Evolutionary conservation across 108 stramenopile genomes (phyloP).

Genomic region (Asterionellopsis glacialis): DNA sequence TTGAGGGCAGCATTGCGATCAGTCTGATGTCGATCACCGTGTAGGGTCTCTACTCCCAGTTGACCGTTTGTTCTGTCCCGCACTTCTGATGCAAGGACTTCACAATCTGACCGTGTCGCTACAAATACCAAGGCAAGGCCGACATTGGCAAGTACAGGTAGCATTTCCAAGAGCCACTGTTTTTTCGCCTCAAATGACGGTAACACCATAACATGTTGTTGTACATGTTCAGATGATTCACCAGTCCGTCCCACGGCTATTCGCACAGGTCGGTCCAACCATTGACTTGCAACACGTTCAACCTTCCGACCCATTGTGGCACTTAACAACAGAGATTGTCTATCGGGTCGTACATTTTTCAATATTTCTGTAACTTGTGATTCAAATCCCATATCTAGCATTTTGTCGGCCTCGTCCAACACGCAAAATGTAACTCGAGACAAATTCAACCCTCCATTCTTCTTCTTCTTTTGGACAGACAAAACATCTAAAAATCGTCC

Average conservation of each 20-base stretch:
- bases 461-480: constrained; percentile 19
- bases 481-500: constrained; percentile 95
- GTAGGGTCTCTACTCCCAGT: constrained; percentile 75
- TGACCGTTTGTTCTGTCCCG: background rate
- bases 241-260: constrained; percentile 76
- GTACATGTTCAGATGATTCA: constrained; percentile 58
- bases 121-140: constrained; percentile 81
- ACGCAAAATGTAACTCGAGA: constrained; percentile 69
- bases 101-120: constrained; percentile 68
- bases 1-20: constrained; percentile 90
- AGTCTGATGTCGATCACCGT: constrained; percentile 93
- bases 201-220: constrained; percentile 77
- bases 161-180: constrained; percentile 63
- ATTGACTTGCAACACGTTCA: constrained; percentile 51
- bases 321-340: constrained; percentile 69
- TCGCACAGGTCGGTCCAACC: constrained; percentile 47
- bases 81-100: constrained; percentile 43
- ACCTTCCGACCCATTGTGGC: constrained; percentile 68
- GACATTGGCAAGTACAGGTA: constrained; percentile 48
- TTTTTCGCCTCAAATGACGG: constrained; percentile 49
- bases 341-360: constrained; percentile 67
- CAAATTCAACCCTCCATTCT: constrained; percentile 14
- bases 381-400: constrained; percentile 89
- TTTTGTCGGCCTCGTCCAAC: constrained; percentile 93
- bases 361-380: constrained; percentile 79